phyloP scores from a whole-genome alignment of 164 flowering plant genomes.

The Vitis labrusca region DNA sequence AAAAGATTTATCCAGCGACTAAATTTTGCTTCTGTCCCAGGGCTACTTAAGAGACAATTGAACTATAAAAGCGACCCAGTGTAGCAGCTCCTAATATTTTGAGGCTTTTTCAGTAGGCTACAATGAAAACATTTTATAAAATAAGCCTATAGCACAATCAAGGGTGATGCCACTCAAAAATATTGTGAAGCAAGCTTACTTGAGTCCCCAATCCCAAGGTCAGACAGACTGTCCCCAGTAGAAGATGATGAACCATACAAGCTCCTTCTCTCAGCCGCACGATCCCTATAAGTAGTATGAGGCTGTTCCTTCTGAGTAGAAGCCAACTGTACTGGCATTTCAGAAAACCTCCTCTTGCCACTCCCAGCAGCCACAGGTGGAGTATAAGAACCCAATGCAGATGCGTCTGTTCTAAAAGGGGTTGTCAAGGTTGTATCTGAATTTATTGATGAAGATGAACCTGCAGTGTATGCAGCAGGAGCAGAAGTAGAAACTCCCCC shows the following conservation, averaged over 20 bases:
- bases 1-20: slow-evolving; percentile 13
- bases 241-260: slow-evolving; percentile 83
- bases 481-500: slow-evolving; percentile 25
- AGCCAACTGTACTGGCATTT: slow-evolving; percentile 58
- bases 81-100: not conserved
- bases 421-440: slow-evolving; percentile 37
- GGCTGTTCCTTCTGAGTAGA: slow-evolving; percentile 50
- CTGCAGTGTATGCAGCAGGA: slow-evolving; percentile 20
- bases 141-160: slow-evolving; percentile 12
- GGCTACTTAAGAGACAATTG: not conserved
- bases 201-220: slow-evolving; percentile 57
- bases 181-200: slow-evolving; percentile 58
- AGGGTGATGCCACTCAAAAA: slow-evolving; percentile 8
- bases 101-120: not conserved
- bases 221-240: slow-evolving; percentile 49
- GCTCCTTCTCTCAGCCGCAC: slow-evolving; percentile 97
- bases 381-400: slow-evolving; percentile 83
- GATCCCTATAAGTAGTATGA: slow-evolving; percentile 82
- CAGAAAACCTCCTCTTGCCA: slow-evolving; percentile 94
- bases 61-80: not conserved
- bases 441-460: slow-evolving; percentile 30
- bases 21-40: slow-evolving; percentile 6
- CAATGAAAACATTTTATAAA: not conserved
- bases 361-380: slow-evolving; percentile 55
- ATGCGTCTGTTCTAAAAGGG: slow-evolving; percentile 82